These are phyloP conservation scores for Xylaria digitata DNA, from an alignment of 2,329 filamentous ascomycete genomes.

Conservation along the genomic window DNA sequence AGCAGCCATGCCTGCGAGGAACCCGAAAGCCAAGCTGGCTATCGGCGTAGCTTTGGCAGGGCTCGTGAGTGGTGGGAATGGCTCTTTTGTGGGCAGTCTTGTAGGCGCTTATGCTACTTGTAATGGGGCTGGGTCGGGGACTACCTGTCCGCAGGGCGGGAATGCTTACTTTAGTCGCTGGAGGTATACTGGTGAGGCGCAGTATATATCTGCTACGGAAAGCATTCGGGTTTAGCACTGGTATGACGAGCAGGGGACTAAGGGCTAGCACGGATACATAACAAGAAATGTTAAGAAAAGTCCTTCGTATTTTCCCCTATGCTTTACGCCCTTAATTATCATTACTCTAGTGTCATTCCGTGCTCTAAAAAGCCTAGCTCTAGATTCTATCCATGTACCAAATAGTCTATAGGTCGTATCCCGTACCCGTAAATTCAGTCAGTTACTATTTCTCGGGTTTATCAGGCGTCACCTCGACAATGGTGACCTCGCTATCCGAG, in stretches of 20 bases:
- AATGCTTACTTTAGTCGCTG: constrained; percentile 48
- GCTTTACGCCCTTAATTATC: not conserved
- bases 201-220: constrained; percentile 45
- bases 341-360: constrained; percentile 1
- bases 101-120: constrained; percentile 53
- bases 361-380: not conserved
- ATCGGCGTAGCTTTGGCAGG: constrained; percentile 47
- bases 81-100: constrained; percentile 51
- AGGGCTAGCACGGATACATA: not conserved
- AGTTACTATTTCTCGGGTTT: constrained; percentile 10
- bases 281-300: not conserved
- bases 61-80: constrained; percentile 50
- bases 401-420: not conserved
- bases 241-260: too few relatives aligned
- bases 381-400: not conserved
- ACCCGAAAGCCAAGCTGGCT: constrained; percentile 37
- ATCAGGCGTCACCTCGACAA: constrained; percentile 29
- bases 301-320: not conserved
- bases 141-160: constrained; percentile 47
- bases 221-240: constrained; percentile 25
- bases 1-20: constrained; percentile 41
- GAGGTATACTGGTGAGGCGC: constrained; percentile 43
- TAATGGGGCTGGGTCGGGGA: constrained; percentile 49
- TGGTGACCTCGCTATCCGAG: constrained; percentile 29
- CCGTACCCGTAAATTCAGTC: not conserved